phyloP scores from a whole-genome alignment of 495 filamentous ascomycete species.

The Alectoria sarmentosa region DNA sequence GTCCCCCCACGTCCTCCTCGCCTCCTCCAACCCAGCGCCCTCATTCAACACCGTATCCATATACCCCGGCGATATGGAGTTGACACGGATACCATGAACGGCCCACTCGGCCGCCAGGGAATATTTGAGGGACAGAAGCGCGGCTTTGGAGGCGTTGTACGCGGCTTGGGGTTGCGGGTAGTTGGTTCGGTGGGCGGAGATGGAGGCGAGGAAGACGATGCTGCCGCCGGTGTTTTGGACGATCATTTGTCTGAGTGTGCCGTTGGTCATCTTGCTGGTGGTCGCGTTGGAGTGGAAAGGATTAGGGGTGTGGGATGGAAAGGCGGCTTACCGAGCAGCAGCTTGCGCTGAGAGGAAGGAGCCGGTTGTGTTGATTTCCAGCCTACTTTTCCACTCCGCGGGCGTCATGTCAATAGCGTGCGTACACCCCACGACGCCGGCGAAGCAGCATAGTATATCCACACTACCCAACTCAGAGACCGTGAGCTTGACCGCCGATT shows the following conservation, averaged over 20 bases:
- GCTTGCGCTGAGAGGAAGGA: constrained; percentile 59
- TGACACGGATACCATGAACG: constrained; percentile 56
- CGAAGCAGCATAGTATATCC: constrained; percentile 57
- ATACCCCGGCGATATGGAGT: constrained; percentile 65
- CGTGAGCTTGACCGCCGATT: constrained; percentile 36
- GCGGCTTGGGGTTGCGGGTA: constrained; percentile 40
- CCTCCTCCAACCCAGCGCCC: constrained; percentile 49
- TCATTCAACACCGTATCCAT: constrained; percentile 79
- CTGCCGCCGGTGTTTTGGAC: constrained; percentile 40
- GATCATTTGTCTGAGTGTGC: constrained; percentile 34
- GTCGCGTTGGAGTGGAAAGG: not conserved
- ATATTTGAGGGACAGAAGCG: constrained; percentile 31
- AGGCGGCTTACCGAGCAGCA: constrained; percentile 31
- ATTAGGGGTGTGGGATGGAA: not conserved
- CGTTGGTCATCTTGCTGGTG: too few relatives aligned
- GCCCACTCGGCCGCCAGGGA: constrained; percentile 44
- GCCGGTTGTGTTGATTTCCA: constrained; percentile 64
- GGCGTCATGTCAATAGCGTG: constrained; percentile 49
- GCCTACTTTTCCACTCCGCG: constrained; percentile 48
- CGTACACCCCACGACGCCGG: constrained; percentile 56
- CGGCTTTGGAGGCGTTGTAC: constrained; percentile 41
- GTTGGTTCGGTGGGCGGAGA: constrained; percentile 54
- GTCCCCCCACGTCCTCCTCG: constrained; percentile 49
- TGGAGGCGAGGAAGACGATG: constrained; percentile 58
- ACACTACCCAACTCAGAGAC: constrained; percentile 43